Evolutionary conservation across 345 rosid genomes (phyloP), one percentile per base, ranked within the genome.

Genomic region (Durio zibethinus): DNA sequence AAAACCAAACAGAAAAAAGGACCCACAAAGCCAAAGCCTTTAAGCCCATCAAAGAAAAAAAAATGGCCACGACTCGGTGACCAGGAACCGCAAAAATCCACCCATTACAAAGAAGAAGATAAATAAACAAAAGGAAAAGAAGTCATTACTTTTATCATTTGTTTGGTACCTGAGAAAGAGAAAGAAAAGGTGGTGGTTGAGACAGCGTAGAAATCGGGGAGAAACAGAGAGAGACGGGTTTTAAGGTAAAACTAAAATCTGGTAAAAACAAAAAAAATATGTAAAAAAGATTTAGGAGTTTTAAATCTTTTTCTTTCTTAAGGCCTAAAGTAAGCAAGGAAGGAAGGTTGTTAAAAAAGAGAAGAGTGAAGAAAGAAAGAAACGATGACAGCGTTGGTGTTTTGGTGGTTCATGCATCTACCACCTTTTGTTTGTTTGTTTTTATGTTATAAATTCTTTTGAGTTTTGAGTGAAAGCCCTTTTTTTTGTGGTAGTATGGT

Each of bases 351-450:
- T 86, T 67, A 62, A 68, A 78, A 76, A 80, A 36, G 64, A 67
- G 43, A 52, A 21, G 42, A 27, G 8, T 4, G 72, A 63, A 8
- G 50, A 3, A 33, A 63, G 64, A 76, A 38, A 64, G 52, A 23
- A 21, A 47, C 59, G 53, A 48, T 4, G 54, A 73, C 14, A 66
- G 62, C 12, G 40, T 53, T 50, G 72, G 33, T 72, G 82, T 72
- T 80, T 79, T 78, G 72, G 86, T 77, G 87, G 82, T 85, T 89
- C 92, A 89, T 91, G 94, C 90, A 91, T 91, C 93, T 83, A 89
- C 97, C 93, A 91, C 93, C 93, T 88, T 88, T 84, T 82, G 81
- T 81, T 83, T 85, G 10, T 74, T 33, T 47, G 52, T 12, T 47
- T 73, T 56, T 42, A 21, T 72, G 38, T 18, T 74, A 21, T 38